phyloP scores from a whole-genome alignment of 768 basidiomycete genomes.

The Termitomyces eurrhizus region DNA sequence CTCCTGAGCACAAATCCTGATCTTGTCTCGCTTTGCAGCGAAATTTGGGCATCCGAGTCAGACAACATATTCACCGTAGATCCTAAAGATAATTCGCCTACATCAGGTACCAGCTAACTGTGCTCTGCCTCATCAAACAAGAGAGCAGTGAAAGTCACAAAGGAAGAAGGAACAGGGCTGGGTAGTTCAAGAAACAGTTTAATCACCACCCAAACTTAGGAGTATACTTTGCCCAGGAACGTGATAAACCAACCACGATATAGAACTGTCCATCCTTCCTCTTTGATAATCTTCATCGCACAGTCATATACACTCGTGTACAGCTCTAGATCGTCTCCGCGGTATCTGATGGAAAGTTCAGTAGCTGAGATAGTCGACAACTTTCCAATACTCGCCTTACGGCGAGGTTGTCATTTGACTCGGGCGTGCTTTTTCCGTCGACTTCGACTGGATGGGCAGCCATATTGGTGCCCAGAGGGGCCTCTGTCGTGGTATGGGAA shows the following conservation, averaged over 20 bases:
- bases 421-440: not conserved
- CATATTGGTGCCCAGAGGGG: not conserved
- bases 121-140: not conserved
- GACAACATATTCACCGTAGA: not conserved
- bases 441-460: not conserved
- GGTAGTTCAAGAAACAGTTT: not conserved
- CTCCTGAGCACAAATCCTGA: not conserved
- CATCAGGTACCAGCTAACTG: no score
- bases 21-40: not conserved
- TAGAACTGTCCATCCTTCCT: slow-evolving; percentile 31
- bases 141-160: no score
- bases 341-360: slow-evolving; percentile 16
- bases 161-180: not conserved
- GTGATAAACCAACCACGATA: slow-evolving; percentile 33
- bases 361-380: not conserved
- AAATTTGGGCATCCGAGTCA: not conserved
- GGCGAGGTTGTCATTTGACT: not conserved
- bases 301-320: slow-evolving; percentile 29
- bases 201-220: not conserved
- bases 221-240: slow-evolving; percentile 12
- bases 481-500: not conserved
- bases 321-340: slow-evolving; percentile 21
- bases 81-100: no score
- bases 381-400: slow-evolving; percentile 11
- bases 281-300: slow-evolving; percentile 25